Evolutionary conservation across 805 yeast species (phyloP).

Genomic region (Metschnikowia baotianmanensis): DNA sequence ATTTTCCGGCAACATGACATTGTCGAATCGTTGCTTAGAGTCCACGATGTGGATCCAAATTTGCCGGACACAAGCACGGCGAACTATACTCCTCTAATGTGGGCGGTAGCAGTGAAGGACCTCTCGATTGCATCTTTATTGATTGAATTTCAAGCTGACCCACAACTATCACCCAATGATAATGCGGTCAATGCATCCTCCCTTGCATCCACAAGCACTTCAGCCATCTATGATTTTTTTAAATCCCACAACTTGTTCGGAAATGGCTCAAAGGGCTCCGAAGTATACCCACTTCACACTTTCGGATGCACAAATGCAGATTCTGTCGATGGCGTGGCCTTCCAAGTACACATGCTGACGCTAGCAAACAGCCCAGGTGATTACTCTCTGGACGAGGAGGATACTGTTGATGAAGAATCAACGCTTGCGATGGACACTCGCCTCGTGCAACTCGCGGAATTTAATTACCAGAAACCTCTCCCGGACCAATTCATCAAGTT

Average conservation of each 20-base stretch:
- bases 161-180: slow-evolving; percentile 36
- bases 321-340: slow-evolving; percentile 34
- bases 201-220: slow-evolving; percentile 52
- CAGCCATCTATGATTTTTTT: slow-evolving; percentile 55
- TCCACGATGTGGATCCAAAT: slow-evolving; percentile 48
- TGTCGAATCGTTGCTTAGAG: slow-evolving; percentile 45
- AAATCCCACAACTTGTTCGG: slow-evolving; percentile 45
- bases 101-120: slow-evolving; percentile 73
- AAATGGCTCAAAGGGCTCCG: slow-evolving; percentile 8
- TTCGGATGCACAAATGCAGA: slow-evolving; percentile 22
- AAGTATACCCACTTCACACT: slow-evolving; percentile 17
- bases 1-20: slow-evolving; percentile 49
- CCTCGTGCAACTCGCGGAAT: slow-evolving; percentile 35
- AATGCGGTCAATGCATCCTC: slow-evolving; percentile 53
- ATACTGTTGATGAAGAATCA: slow-evolving; percentile 26
- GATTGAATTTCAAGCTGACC: slow-evolving; percentile 64
- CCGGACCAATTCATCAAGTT: slow-evolving; percentile 63
- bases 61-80: slow-evolving; percentile 44
- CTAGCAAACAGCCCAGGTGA: slow-evolving; percentile 23
- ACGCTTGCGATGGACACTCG: slow-evolving; percentile 27
- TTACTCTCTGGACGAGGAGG: slow-evolving; percentile 22
- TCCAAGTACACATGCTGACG: slow-evolving; percentile 33
- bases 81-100: slow-evolving; percentile 73
- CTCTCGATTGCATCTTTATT: slow-evolving; percentile 53
- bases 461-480: slow-evolving; percentile 54